Percentiles rank a stretch among this genome's conserved stretches.
These are phyloP conservation scores for Penicillium sp. DNA, from an alignment of 2,329 filamentous ascomycete species.

Conservation along the genomic window DNA sequence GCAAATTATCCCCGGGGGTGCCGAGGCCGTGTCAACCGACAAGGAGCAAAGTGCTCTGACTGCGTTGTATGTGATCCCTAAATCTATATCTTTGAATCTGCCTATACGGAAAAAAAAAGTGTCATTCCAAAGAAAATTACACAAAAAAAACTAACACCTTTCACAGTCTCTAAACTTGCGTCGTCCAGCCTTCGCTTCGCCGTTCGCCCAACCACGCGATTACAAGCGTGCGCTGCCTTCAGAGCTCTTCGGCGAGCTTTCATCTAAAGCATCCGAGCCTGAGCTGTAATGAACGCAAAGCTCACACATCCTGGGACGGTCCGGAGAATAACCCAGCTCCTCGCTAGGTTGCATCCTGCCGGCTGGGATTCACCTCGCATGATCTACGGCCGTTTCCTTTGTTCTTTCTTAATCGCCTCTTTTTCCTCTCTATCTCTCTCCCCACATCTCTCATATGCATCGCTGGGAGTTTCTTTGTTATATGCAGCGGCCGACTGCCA, in stretches of 20 bases:
- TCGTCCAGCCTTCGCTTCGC: conserved; percentile 40
- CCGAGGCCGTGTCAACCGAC: conserved; percentile 47
- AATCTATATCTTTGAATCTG: neutral
- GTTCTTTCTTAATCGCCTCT: neutral
- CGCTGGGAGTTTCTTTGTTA: conserved; percentile 33
- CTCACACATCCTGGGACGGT: conserved; percentile 7
- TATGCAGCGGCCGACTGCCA: conserved; percentile 22
- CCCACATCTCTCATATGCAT: conserved; percentile 29
- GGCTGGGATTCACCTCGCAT: conserved; percentile 16
- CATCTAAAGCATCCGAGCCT: conserved; percentile 22
- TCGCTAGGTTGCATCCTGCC: conserved; percentile 6
- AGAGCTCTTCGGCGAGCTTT: conserved; percentile 33
- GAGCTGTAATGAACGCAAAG: conserved; percentile 18
- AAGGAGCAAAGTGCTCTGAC: conserved; percentile 46
- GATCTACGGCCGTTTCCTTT: conserved; percentile 8
- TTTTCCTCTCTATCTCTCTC: conserved; percentile 3
- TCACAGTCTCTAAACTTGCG: conserved; percentile 40
- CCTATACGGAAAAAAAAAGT: neutral
- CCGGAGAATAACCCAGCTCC: conserved; percentile 10
- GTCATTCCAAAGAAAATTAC: neutral
- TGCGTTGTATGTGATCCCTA: conserved; percentile 43
- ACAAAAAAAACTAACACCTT: conserved; percentile 10
- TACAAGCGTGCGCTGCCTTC: conserved; percentile 38
- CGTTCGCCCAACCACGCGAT: conserved; percentile 43
- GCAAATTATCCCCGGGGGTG: conserved; percentile 50